Conservation (phyloP, 495 filamentous ascomycete species). For the Darksidea phi region DNA sequence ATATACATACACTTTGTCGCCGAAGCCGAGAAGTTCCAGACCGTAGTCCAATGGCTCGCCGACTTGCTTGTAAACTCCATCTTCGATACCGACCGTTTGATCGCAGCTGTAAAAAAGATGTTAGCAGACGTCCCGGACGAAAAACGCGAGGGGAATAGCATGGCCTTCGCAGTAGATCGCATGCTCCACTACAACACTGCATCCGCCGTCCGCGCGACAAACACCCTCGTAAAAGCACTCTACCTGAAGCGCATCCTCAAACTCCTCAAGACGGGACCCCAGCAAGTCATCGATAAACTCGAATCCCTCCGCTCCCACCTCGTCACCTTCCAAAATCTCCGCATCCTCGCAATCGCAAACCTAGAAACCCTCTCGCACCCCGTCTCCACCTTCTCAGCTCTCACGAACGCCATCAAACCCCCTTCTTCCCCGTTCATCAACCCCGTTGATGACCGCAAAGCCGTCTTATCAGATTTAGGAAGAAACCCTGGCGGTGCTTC, state of each 20-base stretch:
- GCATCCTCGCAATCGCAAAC: constrained; percentile 79
- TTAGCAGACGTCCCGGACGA: constrained; percentile 89
- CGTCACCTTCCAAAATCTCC: constrained; percentile 77
- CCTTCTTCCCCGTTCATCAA: constrained; percentile 47
- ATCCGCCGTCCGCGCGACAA: constrained; percentile 72
- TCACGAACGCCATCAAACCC: constrained; percentile 46
- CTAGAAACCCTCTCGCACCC: constrained; percentile 72
- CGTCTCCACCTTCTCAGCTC: constrained; percentile 77
- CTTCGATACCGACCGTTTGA: constrained; percentile 77
- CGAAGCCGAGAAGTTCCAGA: constrained; percentile 82
- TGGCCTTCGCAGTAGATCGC: constrained; percentile 71
- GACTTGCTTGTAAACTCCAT: constrained; percentile 83
- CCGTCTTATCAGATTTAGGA: constrained; percentile 70
- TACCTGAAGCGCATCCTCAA: constrained; percentile 82
- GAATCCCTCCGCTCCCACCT: constrained; percentile 71
- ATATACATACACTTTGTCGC: constrained; percentile 78
- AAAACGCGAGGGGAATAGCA: constrained; percentile 82
- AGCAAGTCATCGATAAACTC: constrained; percentile 69
- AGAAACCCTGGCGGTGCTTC: constrained; percentile 67
- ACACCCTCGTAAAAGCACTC: constrained; percentile 80
- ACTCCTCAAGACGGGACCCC: constrained; percentile 68
- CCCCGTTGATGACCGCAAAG: constrained; percentile 59
- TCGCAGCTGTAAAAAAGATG: constrained; percentile 79
- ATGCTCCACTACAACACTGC: constrained; percentile 74
- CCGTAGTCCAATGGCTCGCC: constrained; percentile 78